phyloP scores from a whole-genome alignment of 768 basidiomycete species.

The Lactarius indigo region DNA sequence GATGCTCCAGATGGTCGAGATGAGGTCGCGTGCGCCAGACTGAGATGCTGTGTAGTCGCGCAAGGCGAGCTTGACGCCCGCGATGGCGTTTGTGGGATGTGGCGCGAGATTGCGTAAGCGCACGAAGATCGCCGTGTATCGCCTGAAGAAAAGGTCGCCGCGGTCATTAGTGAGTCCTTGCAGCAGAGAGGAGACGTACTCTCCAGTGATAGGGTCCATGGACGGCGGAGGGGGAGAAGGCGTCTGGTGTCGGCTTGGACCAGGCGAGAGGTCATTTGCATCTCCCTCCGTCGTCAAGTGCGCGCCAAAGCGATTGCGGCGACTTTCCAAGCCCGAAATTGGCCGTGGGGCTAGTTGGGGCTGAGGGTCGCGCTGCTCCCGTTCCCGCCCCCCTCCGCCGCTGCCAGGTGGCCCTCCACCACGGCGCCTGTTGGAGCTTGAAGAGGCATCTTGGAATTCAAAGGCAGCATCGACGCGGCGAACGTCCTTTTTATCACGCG shows the following conservation, averaged over 20 bases:
- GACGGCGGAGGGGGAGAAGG: conserved; percentile 39
- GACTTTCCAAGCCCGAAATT: conserved; percentile 37
- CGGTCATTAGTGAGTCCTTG: not conserved
- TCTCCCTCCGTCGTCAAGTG: conserved; percentile 45
- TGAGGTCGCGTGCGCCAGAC: conserved; percentile 75
- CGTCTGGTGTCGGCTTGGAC: conserved; percentile 31
- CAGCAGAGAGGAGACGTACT: conserved; percentile 41
- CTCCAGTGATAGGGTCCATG: conserved; percentile 49
- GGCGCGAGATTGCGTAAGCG: conserved; percentile 58
- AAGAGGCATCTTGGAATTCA: conserved; percentile 60
- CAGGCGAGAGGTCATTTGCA: conserved; percentile 14
- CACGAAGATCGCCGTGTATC: conserved; percentile 59
- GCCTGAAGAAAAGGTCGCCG: conserved; percentile 40
- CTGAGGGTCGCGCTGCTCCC: conserved; percentile 41
- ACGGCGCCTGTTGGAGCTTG: conserved; percentile 36
- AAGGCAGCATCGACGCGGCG: conserved; percentile 63
- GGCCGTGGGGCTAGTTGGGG: conserved; percentile 28
- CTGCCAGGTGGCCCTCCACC: conserved; percentile 37
- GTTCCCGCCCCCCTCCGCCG: conserved; percentile 49
- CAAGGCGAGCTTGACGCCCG: conserved; percentile 69
- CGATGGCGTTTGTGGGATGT: conserved; percentile 53
- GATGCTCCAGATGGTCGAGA: conserved; percentile 84
- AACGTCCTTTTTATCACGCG: conserved; percentile 65
- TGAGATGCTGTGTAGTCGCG: conserved; percentile 78
- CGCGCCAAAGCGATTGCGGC: conserved; percentile 62